Percentiles rank a stretch among this genome's conserved stretches.
phyloP scores from a whole-genome alignment of 176 grass and related monocot species.

The Guadua angustifolia region DNA sequence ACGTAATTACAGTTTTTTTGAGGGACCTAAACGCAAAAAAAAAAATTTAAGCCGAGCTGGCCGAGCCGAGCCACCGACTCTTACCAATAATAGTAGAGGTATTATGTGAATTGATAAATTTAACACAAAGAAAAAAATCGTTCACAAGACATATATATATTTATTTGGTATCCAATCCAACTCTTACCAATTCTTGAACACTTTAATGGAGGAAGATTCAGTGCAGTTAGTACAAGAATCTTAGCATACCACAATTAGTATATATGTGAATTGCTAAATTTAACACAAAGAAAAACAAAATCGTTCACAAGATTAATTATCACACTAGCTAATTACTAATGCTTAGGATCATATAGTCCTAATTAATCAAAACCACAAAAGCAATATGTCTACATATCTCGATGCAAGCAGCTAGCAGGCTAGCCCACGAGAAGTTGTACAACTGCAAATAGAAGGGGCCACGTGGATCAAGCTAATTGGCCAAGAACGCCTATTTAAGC shows the following conservation, averaged over 20 bases:
- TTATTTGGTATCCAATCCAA: constrained; percentile 12
- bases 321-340: background rate
- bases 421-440: background rate
- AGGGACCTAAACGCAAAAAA: too few relatives aligned
- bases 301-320: background rate
- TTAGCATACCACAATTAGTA: background rate
- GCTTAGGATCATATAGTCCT: background rate
- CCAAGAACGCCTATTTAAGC: constrained; percentile 17
- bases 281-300: background rate
- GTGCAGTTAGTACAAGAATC: background rate
- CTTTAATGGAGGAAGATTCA: background rate
- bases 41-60: too few relatives aligned
- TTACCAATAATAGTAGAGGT: too few relatives aligned
- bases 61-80: too few relatives aligned
- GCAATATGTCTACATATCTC: background rate
- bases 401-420: background rate
- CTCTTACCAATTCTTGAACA: background rate
- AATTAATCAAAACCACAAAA: background rate
- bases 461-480: background rate
- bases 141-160: too few relatives aligned
- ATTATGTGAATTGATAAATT: too few relatives aligned
- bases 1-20: too few relatives aligned
- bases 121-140: too few relatives aligned
- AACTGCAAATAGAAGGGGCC: background rate
- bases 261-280: background rate